phyloP scores from a whole-genome alignment of 495 filamentous ascomycete genomes.

The Neurospora sp. region DNA sequence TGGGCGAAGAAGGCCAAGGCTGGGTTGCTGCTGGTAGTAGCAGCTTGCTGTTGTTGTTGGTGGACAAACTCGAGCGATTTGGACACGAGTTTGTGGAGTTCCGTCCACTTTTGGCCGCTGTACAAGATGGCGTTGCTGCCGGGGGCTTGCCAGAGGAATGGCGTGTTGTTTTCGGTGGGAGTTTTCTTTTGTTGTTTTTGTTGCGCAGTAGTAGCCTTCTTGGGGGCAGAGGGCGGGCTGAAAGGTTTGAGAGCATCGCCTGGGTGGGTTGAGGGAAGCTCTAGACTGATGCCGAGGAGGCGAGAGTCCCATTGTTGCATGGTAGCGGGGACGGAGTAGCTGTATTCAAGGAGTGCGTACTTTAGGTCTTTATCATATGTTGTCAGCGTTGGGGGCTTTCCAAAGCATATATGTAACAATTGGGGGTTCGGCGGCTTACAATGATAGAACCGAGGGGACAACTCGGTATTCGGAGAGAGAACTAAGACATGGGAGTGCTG shows the following conservation, averaged over 20 bases:
- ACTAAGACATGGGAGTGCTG: slow-evolving; percentile 60
- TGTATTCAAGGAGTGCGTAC: slow-evolving; percentile 62
- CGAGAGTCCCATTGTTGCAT: slow-evolving; percentile 33
- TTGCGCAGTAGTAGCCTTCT: slow-evolving; percentile 15
- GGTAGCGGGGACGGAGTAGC: slow-evolving; percentile 47
- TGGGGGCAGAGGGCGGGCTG: slow-evolving; percentile 29
- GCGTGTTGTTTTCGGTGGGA: slow-evolving; percentile 25
- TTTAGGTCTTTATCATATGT: slow-evolving; percentile 39
- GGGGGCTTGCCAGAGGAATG: slow-evolving; percentile 75
- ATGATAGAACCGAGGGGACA: slow-evolving; percentile 68
- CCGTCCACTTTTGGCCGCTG: slow-evolving; percentile 73
- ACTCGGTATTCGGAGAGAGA: slow-evolving; percentile 63
- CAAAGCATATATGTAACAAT: not conserved
- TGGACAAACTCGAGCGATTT: slow-evolving; percentile 40
- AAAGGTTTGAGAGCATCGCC: slow-evolving; percentile 42
- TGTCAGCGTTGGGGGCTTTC: not conserved
- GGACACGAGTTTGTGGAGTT: slow-evolving; percentile 66
- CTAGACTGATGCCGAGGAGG: slow-evolving; percentile 66
- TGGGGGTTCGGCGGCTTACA: slow-evolving; percentile 35
- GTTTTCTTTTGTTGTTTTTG: slow-evolving; percentile 11
- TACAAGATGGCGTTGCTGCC: slow-evolving; percentile 70
- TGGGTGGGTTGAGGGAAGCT: slow-evolving; percentile 53
- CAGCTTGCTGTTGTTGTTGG: slow-evolving; percentile 6
- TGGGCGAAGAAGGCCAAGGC: slow-evolving; percentile 25
- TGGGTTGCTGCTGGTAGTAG: not conserved